A percentile compares a stretch with the other conserved stretches of the same genome.
These are phyloP conservation scores for Sordariomycetes sp. DNA, from an alignment of 2,329 filamentous ascomycete species.

Conservation along the genomic window DNA sequence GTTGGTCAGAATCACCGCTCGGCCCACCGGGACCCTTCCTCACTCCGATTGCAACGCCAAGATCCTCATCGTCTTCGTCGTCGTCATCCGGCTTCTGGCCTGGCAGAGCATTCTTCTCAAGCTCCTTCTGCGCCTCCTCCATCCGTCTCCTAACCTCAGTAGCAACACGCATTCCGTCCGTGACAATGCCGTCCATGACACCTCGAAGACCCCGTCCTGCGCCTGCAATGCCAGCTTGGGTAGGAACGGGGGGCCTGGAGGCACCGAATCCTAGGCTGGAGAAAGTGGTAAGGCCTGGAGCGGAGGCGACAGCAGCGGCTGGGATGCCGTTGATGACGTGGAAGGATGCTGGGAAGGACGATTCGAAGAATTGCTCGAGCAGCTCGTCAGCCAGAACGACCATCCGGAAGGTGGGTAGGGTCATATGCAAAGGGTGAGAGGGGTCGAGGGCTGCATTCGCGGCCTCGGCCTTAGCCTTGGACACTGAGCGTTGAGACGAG, in stretches of 20 bases:
- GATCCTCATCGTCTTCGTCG: constrained; percentile 55
- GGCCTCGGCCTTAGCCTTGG: constrained; percentile 61
- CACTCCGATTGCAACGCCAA: constrained; percentile 32
- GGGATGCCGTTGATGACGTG: constrained; percentile 63
- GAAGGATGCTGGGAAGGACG: constrained; percentile 88
- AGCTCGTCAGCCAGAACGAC: constrained; percentile 93
- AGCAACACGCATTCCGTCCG: constrained; percentile 92
- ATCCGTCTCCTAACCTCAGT: constrained; percentile 85
- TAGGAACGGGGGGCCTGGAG: constrained; percentile 26
- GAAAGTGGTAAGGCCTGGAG: constrained; percentile 70
- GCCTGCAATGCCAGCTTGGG: constrained; percentile 29
- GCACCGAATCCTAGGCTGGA: constrained; percentile 58
- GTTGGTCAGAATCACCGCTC: constrained; percentile 48
- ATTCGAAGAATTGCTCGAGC: constrained; percentile 94
- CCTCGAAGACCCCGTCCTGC: constrained; percentile 73
- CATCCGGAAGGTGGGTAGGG: constrained; percentile 96
- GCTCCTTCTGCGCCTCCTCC: constrained; percentile 88
- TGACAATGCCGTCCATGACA: constrained; percentile 94
- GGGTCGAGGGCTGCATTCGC: constrained; percentile 90
- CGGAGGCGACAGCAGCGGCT: constrained; percentile 16
- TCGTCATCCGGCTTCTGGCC: constrained; percentile 59
- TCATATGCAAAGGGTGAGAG: constrained; percentile 88
- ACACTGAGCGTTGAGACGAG: constrained; percentile 27
- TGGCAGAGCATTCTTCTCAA: constrained; percentile 73
- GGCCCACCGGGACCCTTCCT: constrained; percentile 19